phyloP scores from a whole-genome alignment of 257 asterid genomes.

The Fraxinus quadrangulata region DNA sequence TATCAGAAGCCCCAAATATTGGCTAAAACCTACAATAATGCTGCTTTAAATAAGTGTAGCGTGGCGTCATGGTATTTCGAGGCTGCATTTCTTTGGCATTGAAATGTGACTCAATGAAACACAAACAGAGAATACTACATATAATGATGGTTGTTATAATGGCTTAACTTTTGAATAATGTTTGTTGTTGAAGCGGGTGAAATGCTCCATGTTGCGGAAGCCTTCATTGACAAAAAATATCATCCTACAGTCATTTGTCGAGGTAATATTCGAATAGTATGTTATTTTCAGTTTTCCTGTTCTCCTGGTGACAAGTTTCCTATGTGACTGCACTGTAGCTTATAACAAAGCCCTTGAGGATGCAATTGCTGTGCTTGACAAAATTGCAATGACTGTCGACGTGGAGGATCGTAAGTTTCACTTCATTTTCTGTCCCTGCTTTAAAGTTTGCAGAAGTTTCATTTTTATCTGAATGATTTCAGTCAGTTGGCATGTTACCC shows the following conservation, averaged over 20 bases:
- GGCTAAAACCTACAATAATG: neutral
- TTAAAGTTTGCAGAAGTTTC: neutral
- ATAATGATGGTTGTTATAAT: neutral
- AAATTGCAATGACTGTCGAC: slow-evolving; percentile 84
- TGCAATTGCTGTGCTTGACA: slow-evolving; percentile 79
- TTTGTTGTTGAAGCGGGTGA: slow-evolving; percentile 76
- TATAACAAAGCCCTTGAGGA: slow-evolving; percentile 88
- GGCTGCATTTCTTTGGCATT: neutral
- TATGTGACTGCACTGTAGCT: slow-evolving; percentile 51
- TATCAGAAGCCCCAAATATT: neutral
- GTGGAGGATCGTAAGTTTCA: slow-evolving; percentile 81
- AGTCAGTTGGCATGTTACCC: slow-evolving; percentile 5
- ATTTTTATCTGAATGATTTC: neutral
- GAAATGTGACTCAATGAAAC: neutral
- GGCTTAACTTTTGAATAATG: slow-evolving; percentile 20
- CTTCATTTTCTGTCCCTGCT: neutral
- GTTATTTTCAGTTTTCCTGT: neutral
- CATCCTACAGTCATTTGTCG: slow-evolving; percentile 94
- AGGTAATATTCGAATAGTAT: slow-evolving; percentile 47
- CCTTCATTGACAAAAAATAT: slow-evolving; percentile 83
- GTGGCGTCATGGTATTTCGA: neutral
- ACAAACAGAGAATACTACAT: neutral
- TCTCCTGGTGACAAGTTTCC: slow-evolving; percentile 25
- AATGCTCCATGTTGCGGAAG: slow-evolving; percentile 99
- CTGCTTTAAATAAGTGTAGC: neutral